A percentile compares a stretch with the other conserved stretches of the same genome.
phyloP scores from a whole-genome alignment of 2,329 filamentous ascomycete genomes.

The Curvularia verruculosa region DNA sequence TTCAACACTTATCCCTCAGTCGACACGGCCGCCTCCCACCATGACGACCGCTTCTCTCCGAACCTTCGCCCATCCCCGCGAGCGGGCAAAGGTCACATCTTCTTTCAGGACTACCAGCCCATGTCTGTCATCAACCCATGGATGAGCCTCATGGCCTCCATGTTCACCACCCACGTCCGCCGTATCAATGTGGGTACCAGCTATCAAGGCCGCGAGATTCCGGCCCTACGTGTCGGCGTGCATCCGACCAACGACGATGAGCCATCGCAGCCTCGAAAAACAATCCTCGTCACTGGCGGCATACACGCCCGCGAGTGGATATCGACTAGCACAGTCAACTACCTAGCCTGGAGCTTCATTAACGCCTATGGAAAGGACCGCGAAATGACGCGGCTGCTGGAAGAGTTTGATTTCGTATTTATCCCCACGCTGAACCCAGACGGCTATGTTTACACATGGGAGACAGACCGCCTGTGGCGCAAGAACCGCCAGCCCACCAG shows the following conservation, averaged over 20 bases:
- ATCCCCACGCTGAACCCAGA: conserved; percentile 91
- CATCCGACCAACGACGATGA: conserved; percentile 58
- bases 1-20: conserved; percentile 73
- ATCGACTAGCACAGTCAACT: conserved; percentile 86
- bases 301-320: conserved; percentile 98
- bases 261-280: conserved; percentile 65
- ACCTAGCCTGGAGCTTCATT: conserved; percentile 86
- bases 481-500: conserved; percentile 88
- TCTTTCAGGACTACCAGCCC: conserved; percentile 92
- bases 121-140: conserved; percentile 83
- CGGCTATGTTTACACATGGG: conserved; percentile 93
- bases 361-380: conserved; percentile 77
- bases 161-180: conserved; percentile 82
- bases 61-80: conserved; percentile 38
- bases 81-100: conserved; percentile 65
- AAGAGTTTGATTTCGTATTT: conserved; percentile 86
- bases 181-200: conserved; percentile 80
- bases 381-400: conserved; percentile 75
- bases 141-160: conserved; percentile 87
- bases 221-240: conserved; percentile 76
- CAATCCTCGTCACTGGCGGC: conserved; percentile 81
- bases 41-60: conserved; percentile 37
- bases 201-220: conserved; percentile 85
- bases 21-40: conserved; percentile 34
- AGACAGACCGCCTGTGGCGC: conserved; percentile 88